These are phyloP conservation scores for Phoenix dactylifera DNA, from an alignment of 176 grass and related monocot species.

Conservation along the genomic window DNA sequence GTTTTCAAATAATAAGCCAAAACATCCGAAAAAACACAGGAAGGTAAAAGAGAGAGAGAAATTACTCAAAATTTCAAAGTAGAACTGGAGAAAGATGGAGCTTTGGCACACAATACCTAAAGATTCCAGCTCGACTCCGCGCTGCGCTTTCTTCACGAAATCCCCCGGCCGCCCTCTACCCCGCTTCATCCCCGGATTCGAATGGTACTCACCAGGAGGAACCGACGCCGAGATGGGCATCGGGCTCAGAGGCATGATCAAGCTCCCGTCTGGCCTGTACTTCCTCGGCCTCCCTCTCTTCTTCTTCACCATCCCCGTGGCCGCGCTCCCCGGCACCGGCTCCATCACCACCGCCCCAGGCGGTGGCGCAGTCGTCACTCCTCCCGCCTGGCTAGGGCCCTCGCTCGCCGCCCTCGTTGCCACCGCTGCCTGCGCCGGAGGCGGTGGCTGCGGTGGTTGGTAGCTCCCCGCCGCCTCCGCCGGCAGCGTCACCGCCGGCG, in stretches of 20 bases:
- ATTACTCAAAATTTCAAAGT: too few relatives aligned
- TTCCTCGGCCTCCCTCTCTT: conserved; percentile 93
- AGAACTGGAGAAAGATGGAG: neutral
- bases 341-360: neutral
- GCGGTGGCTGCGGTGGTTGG: too few relatives aligned
- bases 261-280: conserved; percentile 81
- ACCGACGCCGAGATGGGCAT: conserved; percentile 82
- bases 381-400: conserved; percentile 29
- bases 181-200: conserved; percentile 76
- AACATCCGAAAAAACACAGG: too few relatives aligned
- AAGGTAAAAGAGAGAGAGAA: neutral
- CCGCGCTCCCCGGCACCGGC: conserved; percentile 6
- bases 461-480: neutral
- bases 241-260: conserved; percentile 76
- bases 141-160: conserved; percentile 24
- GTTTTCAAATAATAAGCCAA: too few relatives aligned
- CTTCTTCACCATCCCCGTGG: conserved; percentile 34
- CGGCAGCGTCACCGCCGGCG: neutral
- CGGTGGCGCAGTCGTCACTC: conserved; percentile 8
- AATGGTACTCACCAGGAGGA: conserved; percentile 61
- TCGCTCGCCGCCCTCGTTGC: conserved; percentile 1
- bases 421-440: neutral
- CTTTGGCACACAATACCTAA: conserved; percentile 10
- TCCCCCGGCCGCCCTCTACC: conserved; percentile 59
- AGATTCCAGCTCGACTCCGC: conserved; percentile 38